Percentiles rank a stretch among this genome's conserved stretches.
phyloP scores from a whole-genome alignment of 345 rosid genomes.

The Corchorus capsularis region DNA sequence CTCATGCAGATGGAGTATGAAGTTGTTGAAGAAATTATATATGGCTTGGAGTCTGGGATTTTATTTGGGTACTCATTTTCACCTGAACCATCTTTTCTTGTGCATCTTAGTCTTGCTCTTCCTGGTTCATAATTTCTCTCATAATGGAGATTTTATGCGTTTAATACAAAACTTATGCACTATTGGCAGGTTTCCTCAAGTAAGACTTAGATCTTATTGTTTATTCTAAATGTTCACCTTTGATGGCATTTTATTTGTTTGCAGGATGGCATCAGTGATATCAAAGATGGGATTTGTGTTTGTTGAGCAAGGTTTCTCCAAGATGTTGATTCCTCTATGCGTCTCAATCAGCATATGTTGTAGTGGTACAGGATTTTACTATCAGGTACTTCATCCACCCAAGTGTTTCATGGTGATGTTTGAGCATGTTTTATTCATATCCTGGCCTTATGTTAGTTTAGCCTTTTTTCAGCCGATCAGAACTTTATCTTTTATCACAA shows the following conservation, averaged over 20 bases:
- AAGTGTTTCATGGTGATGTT: not conserved
- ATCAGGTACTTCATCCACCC: constrained; percentile 58
- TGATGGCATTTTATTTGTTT: constrained; percentile 22
- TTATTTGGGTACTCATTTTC: constrained; percentile 74
- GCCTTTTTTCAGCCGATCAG: constrained; percentile 4
- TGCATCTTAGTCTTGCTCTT: constrained; percentile 8
- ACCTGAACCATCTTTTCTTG: not conserved
- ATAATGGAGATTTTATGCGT: not conserved
- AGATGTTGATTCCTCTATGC: constrained; percentile 74
- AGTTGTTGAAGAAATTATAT: constrained; percentile 97
- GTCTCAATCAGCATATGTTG: constrained; percentile 81
- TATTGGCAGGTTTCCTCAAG: not conserved
- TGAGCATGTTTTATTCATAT: not conserved
- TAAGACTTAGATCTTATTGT: not conserved
- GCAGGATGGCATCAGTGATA: constrained; percentile 96
- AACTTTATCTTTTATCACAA: not conserved
- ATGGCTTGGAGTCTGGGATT: constrained; percentile 94
- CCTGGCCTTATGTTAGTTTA: constrained; percentile 1
- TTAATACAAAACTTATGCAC: constrained; percentile 3
- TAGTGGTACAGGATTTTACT: constrained; percentile 90
- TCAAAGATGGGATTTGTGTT: constrained; percentile 97
- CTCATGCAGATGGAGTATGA: constrained; percentile 77
- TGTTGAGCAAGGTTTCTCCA: constrained; percentile 77
- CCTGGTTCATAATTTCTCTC: not conserved
- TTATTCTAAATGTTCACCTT: constrained; percentile 2